Evolutionary conservation across 306 rosid species (phyloP).

Genomic region (Oemleria cerasiformis): DNA sequence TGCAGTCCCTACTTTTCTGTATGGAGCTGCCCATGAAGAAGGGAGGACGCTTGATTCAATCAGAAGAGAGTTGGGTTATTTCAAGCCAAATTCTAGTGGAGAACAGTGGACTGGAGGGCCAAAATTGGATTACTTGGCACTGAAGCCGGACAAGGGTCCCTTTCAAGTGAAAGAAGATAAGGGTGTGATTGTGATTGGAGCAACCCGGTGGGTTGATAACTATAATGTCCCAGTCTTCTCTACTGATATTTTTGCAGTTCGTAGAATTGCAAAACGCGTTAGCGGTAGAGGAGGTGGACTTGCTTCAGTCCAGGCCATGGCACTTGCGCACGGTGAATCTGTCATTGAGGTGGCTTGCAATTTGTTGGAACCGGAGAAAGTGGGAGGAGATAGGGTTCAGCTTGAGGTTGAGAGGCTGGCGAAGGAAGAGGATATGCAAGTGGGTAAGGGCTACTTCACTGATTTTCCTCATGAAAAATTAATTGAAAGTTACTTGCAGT

Average conservation of each 20-base stretch:
- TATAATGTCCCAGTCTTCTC: constrained; percentile 71
- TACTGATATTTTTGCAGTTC: constrained; percentile 43
- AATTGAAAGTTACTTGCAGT: constrained; percentile 45
- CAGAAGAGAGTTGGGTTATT: constrained; percentile 75
- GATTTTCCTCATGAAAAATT: constrained; percentile 68
- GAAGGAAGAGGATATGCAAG: constrained; percentile 55
- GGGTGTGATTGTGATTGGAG: constrained; percentile 67
- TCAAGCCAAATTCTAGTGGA: constrained; percentile 67
- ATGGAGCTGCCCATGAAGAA: constrained; percentile 82
- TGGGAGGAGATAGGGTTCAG: constrained; percentile 49
- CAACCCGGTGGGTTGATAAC: constrained; percentile 66
- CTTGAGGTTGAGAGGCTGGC: constrained; percentile 61
- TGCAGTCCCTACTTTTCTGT: constrained; percentile 78
- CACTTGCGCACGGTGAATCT: constrained; percentile 44
- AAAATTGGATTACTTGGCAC: constrained; percentile 37
- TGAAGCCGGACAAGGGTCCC: constrained; percentile 76
- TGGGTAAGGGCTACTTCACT: constrained; percentile 75
- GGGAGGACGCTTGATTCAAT: constrained; percentile 64
- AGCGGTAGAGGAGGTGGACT: constrained; percentile 57
- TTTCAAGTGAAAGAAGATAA: constrained; percentile 40
- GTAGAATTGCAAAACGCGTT: constrained; percentile 44
- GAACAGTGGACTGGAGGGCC: constrained; percentile 65
- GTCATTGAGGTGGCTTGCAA: constrained; percentile 57
- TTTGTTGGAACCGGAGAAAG: constrained; percentile 57
- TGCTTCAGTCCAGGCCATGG: constrained; percentile 86